A percentile compares a stretch with the other conserved stretches of the same genome.
Evolutionary conservation across 805 yeast genomes (phyloP).

Genomic region (Starmera caribaea): DNA sequence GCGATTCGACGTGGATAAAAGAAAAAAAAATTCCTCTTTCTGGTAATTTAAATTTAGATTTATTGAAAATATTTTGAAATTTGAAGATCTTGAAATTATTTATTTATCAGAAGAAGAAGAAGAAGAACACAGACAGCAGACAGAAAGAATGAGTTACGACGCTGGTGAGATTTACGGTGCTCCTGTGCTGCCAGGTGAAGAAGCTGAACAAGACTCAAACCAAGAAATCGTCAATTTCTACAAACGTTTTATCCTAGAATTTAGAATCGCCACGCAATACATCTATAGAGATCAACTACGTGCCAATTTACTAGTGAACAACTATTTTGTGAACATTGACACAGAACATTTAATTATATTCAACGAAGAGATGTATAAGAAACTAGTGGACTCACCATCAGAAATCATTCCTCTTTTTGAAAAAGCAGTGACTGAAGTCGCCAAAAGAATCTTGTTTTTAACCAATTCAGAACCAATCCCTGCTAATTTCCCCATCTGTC

Average conservation of each 20-base stretch:
- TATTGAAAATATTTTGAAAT: slow-evolving; percentile 2
- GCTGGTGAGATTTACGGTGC: slow-evolving; percentile 60
- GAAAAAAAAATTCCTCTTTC: slow-evolving; percentile 2
- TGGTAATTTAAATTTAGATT: not conserved
- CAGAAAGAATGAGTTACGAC: slow-evolving; percentile 15
- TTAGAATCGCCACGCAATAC: slow-evolving; percentile 73
- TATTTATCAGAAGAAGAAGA: not conserved
- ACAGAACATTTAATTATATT: slow-evolving; percentile 79
- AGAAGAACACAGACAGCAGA: not conserved
- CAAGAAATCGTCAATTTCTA: slow-evolving; percentile 71
- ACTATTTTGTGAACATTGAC: slow-evolving; percentile 64
- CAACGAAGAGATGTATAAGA: slow-evolving; percentile 83
- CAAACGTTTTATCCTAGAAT: slow-evolving; percentile 74
- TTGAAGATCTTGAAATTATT: slow-evolving; percentile 3
- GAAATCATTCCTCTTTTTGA: slow-evolving; percentile 85
- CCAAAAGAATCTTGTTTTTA: slow-evolving; percentile 48
- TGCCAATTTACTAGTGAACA: slow-evolving; percentile 72
- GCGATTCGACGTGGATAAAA: slow-evolving; percentile 2
- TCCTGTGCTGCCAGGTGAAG: slow-evolving; percentile 80
- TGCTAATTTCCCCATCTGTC: slow-evolving; percentile 65
- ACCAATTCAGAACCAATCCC: slow-evolving; percentile 37
- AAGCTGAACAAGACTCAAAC: slow-evolving; percentile 50
- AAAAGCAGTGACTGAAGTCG: slow-evolving; percentile 74
- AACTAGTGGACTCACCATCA: slow-evolving; percentile 75
- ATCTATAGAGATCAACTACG: slow-evolving; percentile 86